phyloP scores from a whole-genome alignment of 208 protist species.

The Crithidia expoeki region DNA sequence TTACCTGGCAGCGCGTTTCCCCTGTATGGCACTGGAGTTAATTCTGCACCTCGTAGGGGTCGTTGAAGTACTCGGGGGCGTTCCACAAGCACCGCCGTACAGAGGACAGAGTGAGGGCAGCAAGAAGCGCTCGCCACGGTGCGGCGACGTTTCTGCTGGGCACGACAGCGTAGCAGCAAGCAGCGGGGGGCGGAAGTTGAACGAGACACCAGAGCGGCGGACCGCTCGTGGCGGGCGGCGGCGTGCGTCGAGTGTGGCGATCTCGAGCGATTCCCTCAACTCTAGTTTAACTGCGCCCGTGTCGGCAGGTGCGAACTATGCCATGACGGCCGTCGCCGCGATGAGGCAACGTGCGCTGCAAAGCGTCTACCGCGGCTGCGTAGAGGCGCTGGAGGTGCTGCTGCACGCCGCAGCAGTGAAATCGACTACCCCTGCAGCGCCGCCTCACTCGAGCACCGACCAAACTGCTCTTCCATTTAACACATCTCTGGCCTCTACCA shows the following conservation, averaged over 20 bases:
- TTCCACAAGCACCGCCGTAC: conserved; percentile 8
- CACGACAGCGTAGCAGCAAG: not conserved
- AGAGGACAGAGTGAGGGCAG: not conserved
- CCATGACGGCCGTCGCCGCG: not conserved
- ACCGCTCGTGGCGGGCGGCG: not conserved
- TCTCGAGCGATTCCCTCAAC: not conserved
- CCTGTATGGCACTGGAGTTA: conserved; percentile 30
- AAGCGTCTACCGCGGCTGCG: conserved; percentile 24
- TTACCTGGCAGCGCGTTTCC: conserved; percentile 35
- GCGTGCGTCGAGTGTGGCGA: conserved; percentile 5
- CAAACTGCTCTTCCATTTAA: not conserved
- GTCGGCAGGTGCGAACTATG: not conserved
- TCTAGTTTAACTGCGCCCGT: not conserved
- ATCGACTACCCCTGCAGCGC: not conserved
- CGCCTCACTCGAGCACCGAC: too few relatives aligned
- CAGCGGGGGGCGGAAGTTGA: not conserved
- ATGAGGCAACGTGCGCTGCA: conserved; percentile 16
- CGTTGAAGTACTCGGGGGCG: conserved; percentile 18
- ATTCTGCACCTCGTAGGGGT: conserved; percentile 15
- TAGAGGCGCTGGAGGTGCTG: conserved; percentile 31
- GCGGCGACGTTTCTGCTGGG: not conserved
- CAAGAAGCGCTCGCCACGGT: not conserved
- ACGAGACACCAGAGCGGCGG: conserved; percentile 14
- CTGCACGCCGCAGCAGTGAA: conserved; percentile 31
- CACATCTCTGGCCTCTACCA: not conserved